Percentiles rank a stretch among this genome's conserved stretches.
Conservation (phyloP, 2,329 filamentous ascomycete genomes). For the Mycosphaerella arachidis region DNA sequence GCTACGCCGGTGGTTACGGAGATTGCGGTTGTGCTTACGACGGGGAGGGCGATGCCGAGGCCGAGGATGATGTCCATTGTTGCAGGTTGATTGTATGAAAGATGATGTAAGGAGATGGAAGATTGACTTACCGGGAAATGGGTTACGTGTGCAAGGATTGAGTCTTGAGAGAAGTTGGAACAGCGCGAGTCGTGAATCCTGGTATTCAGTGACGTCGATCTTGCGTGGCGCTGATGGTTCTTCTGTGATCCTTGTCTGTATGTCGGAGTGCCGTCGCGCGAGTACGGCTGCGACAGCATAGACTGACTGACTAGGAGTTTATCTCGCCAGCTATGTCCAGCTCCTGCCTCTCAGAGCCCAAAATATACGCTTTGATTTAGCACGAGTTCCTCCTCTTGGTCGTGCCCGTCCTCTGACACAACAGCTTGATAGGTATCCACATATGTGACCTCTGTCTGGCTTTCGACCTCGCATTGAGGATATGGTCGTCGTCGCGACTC, state of each 20-base stretch:
- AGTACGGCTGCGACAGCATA: background rate
- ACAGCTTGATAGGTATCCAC: background rate
- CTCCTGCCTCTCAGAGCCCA: background rate
- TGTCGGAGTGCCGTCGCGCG: background rate
- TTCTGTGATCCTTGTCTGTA: background rate
- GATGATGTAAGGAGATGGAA: background rate
- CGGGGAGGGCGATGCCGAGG: conserved; percentile 32
- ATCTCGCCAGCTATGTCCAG: too few species aligned
- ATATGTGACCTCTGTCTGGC: background rate
- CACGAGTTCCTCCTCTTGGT: background rate
- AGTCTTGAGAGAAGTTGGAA: background rate
- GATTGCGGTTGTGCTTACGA: conserved; percentile 40
- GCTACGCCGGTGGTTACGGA: conserved; percentile 49
- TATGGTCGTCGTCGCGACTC: background rate
- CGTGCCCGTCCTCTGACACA: background rate
- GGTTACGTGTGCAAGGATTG: background rate
- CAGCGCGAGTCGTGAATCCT: conserved; percentile 3
- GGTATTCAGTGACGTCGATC: background rate
- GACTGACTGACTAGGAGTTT: background rate
- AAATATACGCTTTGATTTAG: background rate
- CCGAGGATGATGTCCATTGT: conserved; percentile 34
- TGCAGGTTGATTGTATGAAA: background rate
- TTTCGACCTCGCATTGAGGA: background rate
- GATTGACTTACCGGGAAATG: background rate
- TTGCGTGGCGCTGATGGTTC: background rate